These are phyloP conservation scores for Metschnikowia similis DNA, from an alignment of 805 yeast genomes.

Conservation along the genomic window DNA sequence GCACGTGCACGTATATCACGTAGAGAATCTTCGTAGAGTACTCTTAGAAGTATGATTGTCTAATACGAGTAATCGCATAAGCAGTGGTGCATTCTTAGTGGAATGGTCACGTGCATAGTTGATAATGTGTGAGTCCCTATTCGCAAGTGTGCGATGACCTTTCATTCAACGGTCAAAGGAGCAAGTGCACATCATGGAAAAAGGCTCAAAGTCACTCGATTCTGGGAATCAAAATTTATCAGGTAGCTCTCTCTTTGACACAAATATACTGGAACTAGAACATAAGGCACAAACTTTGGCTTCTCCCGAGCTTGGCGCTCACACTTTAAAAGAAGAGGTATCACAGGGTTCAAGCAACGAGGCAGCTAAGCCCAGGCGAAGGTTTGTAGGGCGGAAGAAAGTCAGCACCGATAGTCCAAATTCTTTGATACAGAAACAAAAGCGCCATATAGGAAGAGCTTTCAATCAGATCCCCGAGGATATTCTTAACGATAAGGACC, in stretches of 20 bases:
- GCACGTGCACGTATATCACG: no score
- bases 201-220: not conserved
- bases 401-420: slow-evolving; percentile 1
- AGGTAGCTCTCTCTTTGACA: no score
- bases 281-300: not conserved
- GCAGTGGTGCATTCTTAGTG: no score
- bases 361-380: slow-evolving; percentile 37
- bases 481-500: slow-evolving; percentile 70
- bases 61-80: no score
- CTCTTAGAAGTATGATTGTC: no score
- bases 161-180: not conserved
- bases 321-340: not conserved
- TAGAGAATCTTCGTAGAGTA: no score
- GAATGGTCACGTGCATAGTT: not conserved
- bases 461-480: slow-evolving; percentile 87
- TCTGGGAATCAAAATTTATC: no score
- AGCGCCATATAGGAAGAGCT: slow-evolving; percentile 48
- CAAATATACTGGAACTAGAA: not conserved
- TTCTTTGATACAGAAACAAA: slow-evolving; percentile 10
- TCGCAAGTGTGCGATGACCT: slow-evolving; percentile 2
- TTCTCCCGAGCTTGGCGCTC: not conserved
- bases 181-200: not conserved
- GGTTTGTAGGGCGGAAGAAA: slow-evolving; percentile 52
- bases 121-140: not conserved
- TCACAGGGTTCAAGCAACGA: not conserved